These are phyloP conservation scores for Hygrocybe coccinea DNA, from an alignment of 768 basidiomycete genomes.

Conservation along the genomic window DNA sequence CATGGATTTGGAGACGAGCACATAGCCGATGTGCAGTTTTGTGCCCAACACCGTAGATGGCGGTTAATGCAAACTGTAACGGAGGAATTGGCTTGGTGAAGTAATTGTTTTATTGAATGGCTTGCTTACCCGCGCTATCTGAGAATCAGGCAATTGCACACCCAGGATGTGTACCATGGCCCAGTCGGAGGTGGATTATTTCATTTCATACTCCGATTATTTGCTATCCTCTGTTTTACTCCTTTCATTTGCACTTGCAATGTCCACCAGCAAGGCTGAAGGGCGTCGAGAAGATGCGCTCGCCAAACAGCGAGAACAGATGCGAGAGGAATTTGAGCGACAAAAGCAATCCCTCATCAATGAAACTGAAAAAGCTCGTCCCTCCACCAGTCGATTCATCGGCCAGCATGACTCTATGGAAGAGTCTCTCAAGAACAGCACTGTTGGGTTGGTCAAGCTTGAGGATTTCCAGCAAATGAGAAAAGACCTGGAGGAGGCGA, in stretches of 20 bases:
- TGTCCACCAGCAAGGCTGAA: conserved; percentile 76
- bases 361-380: conserved; percentile 90
- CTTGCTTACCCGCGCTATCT: conserved; percentile 63
- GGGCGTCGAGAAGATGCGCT: conserved; percentile 84
- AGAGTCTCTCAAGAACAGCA: conserved; percentile 84
- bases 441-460: conserved; percentile 84
- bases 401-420: conserved; percentile 94
- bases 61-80: conserved; percentile 83
- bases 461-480: conserved; percentile 90
- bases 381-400: conserved; percentile 83
- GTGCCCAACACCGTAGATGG: conserved; percentile 84
- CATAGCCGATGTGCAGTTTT: conserved; percentile 75
- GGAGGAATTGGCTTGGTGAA: too few species aligned
- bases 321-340: conserved; percentile 76
- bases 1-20: conserved; percentile 89
- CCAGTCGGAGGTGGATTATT: conserved; percentile 6
- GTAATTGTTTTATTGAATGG: too few species aligned
- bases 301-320: conserved; percentile 72
- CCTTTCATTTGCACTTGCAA: conserved; percentile 21
- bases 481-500: conserved; percentile 87
- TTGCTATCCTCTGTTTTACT: conserved; percentile 1
- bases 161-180: conserved; percentile 91
- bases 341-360: conserved; percentile 76
- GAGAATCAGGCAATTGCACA: conserved; percentile 70
- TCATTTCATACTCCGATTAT: background rate